Base-by-base conservation (phyloP, 441 rosid genomes). In the Brassica balearica region DNA sequence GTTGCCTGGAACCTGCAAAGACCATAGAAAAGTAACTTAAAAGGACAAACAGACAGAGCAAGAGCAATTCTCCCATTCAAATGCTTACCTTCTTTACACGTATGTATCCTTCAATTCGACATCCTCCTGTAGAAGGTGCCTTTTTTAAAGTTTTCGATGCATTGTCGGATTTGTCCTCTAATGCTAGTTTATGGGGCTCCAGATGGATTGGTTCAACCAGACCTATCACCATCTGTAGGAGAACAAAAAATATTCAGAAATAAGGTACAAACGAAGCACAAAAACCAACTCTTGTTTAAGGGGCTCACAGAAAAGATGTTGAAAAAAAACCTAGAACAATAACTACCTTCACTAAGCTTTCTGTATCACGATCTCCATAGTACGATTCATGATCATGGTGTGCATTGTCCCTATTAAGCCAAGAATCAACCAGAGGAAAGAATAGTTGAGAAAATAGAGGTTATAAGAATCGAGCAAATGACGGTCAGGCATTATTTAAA, bases 291-390 rank as follows among this genome's bases (percentile, higher is more conserved):
- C 34, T 29, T 29, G 34, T 29, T 4, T 29, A 29, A 29, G 34
- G 5, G 34, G 34, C 6, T 1, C 19, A 4, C 5, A 3, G 4
- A 27, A 27, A 63, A 78, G 60, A 76, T 27, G 36, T 20, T 69
- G 70, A 58, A 72, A 17, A 74, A 64, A 71, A 74, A 78, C 23
- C 36, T 71, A 65, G 77, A 72, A 46, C 10, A 59, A 19, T 69
- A 64, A 48, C 32, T 76, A 91, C 99, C 98, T 90, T 88, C 63
- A 94, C 95, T 87, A 96, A 89, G 85, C 89, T 87, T 2, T 96
- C 98, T 58, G 98, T 89, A 83, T 96, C 99, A 79, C 98, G 97
- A 85, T 96, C 93, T 84, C 99, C 99, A 84, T 96, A 90, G 83
- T 96, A 96, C 41, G 98, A 92, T 82, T 96, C 99, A 84, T 96